These are phyloP conservation scores for Ophiobolus disseminans DNA, from an alignment of 2,329 filamentous ascomycete genomes.

Conservation along the genomic window DNA sequence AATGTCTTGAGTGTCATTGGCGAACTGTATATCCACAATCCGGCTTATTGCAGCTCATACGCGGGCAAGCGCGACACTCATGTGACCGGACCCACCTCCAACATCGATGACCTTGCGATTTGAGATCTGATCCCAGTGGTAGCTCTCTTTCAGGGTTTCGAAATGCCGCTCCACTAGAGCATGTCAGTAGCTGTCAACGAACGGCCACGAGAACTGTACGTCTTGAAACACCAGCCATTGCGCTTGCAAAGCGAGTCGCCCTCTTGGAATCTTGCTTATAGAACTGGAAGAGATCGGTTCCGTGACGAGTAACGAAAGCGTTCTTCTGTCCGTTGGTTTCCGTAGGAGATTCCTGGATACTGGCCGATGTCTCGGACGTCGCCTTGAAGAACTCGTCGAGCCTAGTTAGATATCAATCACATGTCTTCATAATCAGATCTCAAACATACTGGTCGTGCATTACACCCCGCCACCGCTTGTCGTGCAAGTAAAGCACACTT, in stretches of 20 bases:
- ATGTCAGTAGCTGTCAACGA: not conserved
- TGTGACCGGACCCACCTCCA: conserved; percentile 37
- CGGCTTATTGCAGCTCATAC: conserved; percentile 29
- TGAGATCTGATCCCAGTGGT: conserved; percentile 31
- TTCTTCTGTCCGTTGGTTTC: conserved; percentile 12
- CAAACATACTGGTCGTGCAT: conserved; percentile 26
- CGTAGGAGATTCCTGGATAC: conserved; percentile 16
- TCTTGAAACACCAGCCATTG: conserved; percentile 36
- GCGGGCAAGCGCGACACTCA: conserved; percentile 23
- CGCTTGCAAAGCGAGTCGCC: conserved; percentile 37
- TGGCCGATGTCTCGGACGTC: conserved; percentile 23
- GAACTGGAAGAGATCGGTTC: conserved; percentile 31
- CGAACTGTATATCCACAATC: not conserved
- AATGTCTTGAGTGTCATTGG: conserved; percentile 12
- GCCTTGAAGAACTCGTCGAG: conserved; percentile 42
- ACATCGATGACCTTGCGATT: conserved; percentile 39
- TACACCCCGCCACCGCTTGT: conserved; percentile 19
- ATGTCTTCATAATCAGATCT: no score
- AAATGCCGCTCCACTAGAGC: conserved; percentile 31
- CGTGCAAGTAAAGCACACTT: conserved; percentile 16
- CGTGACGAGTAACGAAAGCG: conserved; percentile 33
- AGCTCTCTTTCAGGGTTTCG: conserved; percentile 30
- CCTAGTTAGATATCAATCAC: no score
- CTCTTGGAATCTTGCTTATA: conserved; percentile 33
- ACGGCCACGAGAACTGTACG: not conserved